Base-by-base conservation (phyloP, 2,329 filamentous ascomycete genomes). In the Colletotrichum liaoningense region DNA sequence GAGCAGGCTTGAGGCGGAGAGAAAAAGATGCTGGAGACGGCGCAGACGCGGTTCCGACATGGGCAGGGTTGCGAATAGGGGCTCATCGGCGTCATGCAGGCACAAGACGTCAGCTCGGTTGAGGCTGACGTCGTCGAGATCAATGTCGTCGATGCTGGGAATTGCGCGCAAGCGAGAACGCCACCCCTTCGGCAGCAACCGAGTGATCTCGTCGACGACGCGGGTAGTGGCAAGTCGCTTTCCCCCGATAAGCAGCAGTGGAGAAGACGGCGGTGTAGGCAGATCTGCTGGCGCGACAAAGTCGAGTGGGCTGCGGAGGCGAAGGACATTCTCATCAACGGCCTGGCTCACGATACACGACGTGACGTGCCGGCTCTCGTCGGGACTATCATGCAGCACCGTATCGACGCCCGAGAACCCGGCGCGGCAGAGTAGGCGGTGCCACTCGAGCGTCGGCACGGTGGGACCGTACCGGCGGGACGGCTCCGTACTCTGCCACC, bases 401-500 rank as follows among this genome's bases (percentile, higher is more conserved):
- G 54, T 28, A 28, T 56, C 54, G 54, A 19, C 54, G 19, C 54
- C 54, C 24, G 24, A 26, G 54, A 56, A 56, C 12, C 54, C 54
- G 54, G 54, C 54, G 8, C 54, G 24, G 24, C 54, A 28, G 54
- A 56, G 54, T 16, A 56, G 54, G 11, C 54, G 54, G 28, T 56
- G 24, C 54, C 54, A 56, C 54, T 56, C 54, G 54, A 28, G 54
- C 54, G 28, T 16, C 54, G 54, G 54, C 54, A 56, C 54, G 22
- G 28, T 28, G 54, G 54, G 54, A 24, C 54, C 54, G 54, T 56
- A 26, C 11, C 54, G 24, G 54, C 54, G 24, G 54, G 24, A 28
- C 14, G 24, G 24, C 54, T 56, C 24, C 54, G 54, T 28, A 14
- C 54, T 28, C 54, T 80, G 73, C 80, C 80, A 81, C 80, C 80